Evolutionary conservation across 495 filamentous ascomycete species (phyloP), one percentile per base, ranked within the genome.

Genomic region (Trichocladium uniseriatum): DNA sequence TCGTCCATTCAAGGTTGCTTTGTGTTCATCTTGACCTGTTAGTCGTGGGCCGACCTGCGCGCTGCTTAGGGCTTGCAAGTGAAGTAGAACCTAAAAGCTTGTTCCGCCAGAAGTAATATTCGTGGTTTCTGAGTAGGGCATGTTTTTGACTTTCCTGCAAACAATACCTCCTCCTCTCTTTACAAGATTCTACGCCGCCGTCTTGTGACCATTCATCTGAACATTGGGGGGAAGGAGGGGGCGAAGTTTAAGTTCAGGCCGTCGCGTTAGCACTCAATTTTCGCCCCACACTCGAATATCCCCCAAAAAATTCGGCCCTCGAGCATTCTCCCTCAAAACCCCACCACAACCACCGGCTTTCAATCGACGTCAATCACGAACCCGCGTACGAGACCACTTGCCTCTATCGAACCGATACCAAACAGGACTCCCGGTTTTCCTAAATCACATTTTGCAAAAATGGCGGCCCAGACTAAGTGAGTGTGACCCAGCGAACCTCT

Each of bases 251-350:
- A n/a, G n/a, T n/a, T n/a, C n/a, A n/a, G n/a, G n/a, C n/a, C n/a
- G n/a, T n/a, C n/a, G n/a, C n/a, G 16, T n/a, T 38, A 31, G 27
- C 52, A 47, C 37, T 24, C 48, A 61, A 52, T 61, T 63, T 61
- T 65, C 47, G 62, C 62, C 62, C 62, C 62, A 65, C 62, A 66
- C 56, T 51, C 14, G 51, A 62, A 66, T 62, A 60, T 63, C 56
- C 50, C 55, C 50, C 55, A 60, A 56, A 60, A 65, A 64, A 60
- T 60, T 64, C 43, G 52, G 42, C 43, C 19, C 21, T 37, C 43
- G 45, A 48, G 47, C 18, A 9, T 43, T 39, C 43, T 38, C 36
- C 43, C 28, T n/a, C n/a, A n/a, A 13, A 61, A 56, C 62, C 60
- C 59, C 62, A 62, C 62, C 59, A 61, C 48, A 57, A 43, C 35